Base-by-base conservation (phyloP, 2,329 filamentous ascomycete species). In the Microcyclospora tardicrescens region DNA sequence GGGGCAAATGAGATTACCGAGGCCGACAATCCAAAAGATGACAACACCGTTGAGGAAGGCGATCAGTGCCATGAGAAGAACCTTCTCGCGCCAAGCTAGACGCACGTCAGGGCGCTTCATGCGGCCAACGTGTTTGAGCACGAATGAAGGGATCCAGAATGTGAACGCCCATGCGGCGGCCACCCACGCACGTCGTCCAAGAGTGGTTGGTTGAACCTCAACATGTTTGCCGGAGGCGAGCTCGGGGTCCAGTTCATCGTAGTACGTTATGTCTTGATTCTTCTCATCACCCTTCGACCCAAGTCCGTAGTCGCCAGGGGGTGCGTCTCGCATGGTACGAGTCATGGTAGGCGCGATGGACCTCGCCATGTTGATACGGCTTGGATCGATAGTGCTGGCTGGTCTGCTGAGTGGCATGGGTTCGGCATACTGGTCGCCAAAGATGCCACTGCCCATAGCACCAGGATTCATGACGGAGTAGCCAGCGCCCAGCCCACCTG, bases 81-180 rank as follows among this genome's bases (percentile, higher is more conserved):
- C 37, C 63, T 98, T 98, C 56, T 98, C 91, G 61, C 91, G 76
- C 91, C 91, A 98, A 0, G 91, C 91, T 76, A 95, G 83, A 16
- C 91, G 83, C 8, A 98, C 85, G 63, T 98, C 91, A 2, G 87
- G 91, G 39, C 91, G 79, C 64, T 93, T 93, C 91, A 98, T 98
- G 15, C 89, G 83, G 27, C 91, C 91, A 41, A 96, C 55, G 43
- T 71, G 80, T n/a, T 74, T 73, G 12, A 98, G 75, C 2, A 83
- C 48, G 35, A 84, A 82, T 0, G 89, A 96, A 0, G 91, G 91
- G 48, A 95, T 91, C 82, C 84, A 96, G 58, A 85, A 96, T 0
- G 91, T 98, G 35, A 93, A 49, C 1, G 75, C 73, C 86, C 87
- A 96, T 2, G 91, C 84, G 31, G 91, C 61, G 2, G 62, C 73